phyloP scores from a whole-genome alignment of 208 protist genomes.

The Trichomonas vaginalis region DNA sequence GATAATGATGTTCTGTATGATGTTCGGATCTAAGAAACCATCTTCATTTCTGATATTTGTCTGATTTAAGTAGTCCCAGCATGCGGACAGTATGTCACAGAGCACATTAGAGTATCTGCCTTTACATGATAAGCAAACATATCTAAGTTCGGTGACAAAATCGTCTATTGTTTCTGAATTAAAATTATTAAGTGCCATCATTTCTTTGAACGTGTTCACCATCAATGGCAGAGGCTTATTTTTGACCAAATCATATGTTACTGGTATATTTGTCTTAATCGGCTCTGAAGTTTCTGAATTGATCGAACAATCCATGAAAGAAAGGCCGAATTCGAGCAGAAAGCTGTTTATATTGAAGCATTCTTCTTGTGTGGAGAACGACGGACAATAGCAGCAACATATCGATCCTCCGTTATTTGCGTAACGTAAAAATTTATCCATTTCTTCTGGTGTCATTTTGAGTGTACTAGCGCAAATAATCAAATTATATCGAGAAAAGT shows the following conservation, averaged over 20 bases:
- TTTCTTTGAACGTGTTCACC: background rate
- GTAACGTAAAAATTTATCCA: background rate
- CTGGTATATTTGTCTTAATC: background rate
- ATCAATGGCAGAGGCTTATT: background rate
- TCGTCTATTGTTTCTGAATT: background rate
- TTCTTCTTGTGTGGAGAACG: background rate
- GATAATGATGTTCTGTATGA: background rate
- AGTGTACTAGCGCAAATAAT: background rate
- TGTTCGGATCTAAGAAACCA: background rate
- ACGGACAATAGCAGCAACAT: background rate
- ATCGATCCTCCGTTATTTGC: background rate
- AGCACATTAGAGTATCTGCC: background rate
- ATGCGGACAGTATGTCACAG: background rate
- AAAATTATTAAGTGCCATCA: background rate
- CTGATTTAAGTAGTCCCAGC: background rate
- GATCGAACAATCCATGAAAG: background rate
- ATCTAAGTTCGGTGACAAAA: background rate
- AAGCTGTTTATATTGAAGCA: background rate
- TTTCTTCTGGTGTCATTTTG: background rate
- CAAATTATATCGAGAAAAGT: background rate
- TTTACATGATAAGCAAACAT: background rate
- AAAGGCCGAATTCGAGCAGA: background rate
- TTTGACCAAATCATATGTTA: background rate
- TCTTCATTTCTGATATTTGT: background rate
- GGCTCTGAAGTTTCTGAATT: background rate